Base-by-base conservation (phyloP, 2,329 filamentous ascomycete species). In the Ascochyta lentis region DNA sequence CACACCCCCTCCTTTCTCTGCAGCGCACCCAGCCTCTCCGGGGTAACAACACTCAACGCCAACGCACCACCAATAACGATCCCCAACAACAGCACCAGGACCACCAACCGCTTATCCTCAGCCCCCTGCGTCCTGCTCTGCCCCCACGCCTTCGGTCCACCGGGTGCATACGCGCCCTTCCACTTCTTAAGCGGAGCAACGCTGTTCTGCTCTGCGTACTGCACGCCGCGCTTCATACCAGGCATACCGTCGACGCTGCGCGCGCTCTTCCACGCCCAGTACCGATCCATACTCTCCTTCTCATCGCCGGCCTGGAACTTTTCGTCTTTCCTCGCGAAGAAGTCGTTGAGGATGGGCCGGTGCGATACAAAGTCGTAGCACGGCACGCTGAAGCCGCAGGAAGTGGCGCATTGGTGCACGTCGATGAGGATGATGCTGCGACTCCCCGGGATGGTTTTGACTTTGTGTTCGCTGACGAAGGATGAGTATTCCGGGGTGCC, bases 181-280 rank as follows among this genome's bases (percentile, higher is more conserved):
- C 79, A 78, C 64, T 81, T 81, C 66, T 73, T 75, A 40, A 80
- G 59, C 13, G 79, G 78, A 58, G 62, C 65, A 1, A 81, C 69
- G 0, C 59, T 63, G 31, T 80, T 67, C 42, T 63, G 60, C 49
- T 71, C 66, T n/a, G 70, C 76, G 37, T 67, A 74, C 7, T 72
- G 65, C 8, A 75, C 65, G 0, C 74, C 79, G 19, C 69, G 63
- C 63, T 75, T 74, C 75, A 79, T 77, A 0, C 74, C 78, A 0
- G 78, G 78, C 24, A 81, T 62, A 0, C 78, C 78, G 58, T 81
- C 79, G 24, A 80, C 76, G 31, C 72, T 76, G 53, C 71, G 68
- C 16, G 78, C 73, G 31, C 73, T 76, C 63, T 80, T 81, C 49
- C 66, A 77, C 4, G 78, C 77, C 78, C 78, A 80, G 54, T 80